Evolutionary conservation across 352 stramenopile species (phyloP), one percentile per base, ranked within the genome.

Genomic region (Elongisporangium anandrum): DNA sequence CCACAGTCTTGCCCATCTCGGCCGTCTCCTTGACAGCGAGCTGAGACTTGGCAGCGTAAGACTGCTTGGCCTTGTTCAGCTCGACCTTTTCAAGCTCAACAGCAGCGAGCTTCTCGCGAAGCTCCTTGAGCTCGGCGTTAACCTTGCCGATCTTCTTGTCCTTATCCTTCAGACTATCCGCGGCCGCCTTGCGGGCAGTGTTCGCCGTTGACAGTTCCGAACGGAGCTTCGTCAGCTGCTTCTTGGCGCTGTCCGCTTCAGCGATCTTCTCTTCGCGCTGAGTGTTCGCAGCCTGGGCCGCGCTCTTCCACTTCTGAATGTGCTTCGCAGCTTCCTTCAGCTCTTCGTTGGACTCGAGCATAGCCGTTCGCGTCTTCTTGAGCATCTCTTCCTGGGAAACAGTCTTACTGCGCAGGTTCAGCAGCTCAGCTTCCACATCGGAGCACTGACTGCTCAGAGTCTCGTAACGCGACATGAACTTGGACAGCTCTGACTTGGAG

Each of bases 251-350:
- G 34, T 92, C 83, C 21, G 77, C 76, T 39, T 92, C 83, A 1
- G 75, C 65, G 20, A 73, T 74, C 70, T 90, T 92, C 57, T 87
- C 83, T 16, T 74, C 81, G 60, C 87, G 69, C 23, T 84, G 58
- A 9, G 64, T 72, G 58, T 87, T 90, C 13, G 83, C 81, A 10
- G 64, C 68, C 60, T 90, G 75, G 1, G 79, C 70, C 20, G 79
- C 86, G 61, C 72, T 75, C 61, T 92, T 92, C 80, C 81, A 90
- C 66, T 92, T 92, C 26, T 82, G 57, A 8, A 72, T 66, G 60
- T 82, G 77, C 4, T 73, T 73, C n/a, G 72, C 80, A 13, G 79
- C 69, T n/a, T 85, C 73, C 67, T 92, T 90, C 6, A 92, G 75
- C 68, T 92, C 83, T 50, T 88, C 79, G 59, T 90, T 92, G 10